Base-by-base conservation (phyloP, 1,284 basidiomycete genomes). In the Mycosarcoma mackinlayi region DNA sequence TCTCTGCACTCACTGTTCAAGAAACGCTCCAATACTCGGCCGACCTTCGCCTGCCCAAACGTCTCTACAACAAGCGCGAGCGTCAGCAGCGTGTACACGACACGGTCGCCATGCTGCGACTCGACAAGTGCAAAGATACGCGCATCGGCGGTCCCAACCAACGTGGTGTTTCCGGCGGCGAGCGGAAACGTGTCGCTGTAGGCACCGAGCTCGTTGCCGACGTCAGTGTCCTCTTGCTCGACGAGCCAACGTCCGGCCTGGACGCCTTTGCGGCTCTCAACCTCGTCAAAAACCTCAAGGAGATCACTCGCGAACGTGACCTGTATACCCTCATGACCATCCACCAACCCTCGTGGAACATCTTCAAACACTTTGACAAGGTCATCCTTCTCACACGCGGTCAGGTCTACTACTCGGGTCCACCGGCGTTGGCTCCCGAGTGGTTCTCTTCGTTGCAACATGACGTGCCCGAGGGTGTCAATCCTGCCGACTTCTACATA, bases 341-440 rank as follows among this genome's bases (percentile, higher is more conserved):
- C 24, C 76, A 78, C 51, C 76, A 78, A 40, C 76, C 76, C 4
- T 72, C 67, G 38, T 76, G 68, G 52, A 55, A 72, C 47, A 73
- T 78, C 42, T 78, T 74, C 37, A 53, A 69, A 40, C 53, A 62
- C 19, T 70, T 74, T 41, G 72, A 76, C 39, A 54, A 54, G 18
- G 60, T 65, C 41, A 71, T 78, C 34, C 42, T 78, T 11, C 52
- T 78, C 4, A 66, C 70, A 3, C 58, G 51, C 6, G 76, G 76
- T 13, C 62, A 61, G 41, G 53, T 56, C 10, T 49, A 76, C 41
- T 78, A 68, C 54, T 62, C 69, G 24, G 76, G 76, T 14, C 49
- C 63, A 6, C 74, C 76, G 5, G 41, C 53, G 3, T 39, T 52
- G 3, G 66, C 73, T 3, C 48, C 73, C 4, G 56, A 52, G 0